These are phyloP conservation scores for Aspergillus latus DNA, from an alignment of 2,329 filamentous ascomycete genomes.

Conservation along the genomic window DNA sequence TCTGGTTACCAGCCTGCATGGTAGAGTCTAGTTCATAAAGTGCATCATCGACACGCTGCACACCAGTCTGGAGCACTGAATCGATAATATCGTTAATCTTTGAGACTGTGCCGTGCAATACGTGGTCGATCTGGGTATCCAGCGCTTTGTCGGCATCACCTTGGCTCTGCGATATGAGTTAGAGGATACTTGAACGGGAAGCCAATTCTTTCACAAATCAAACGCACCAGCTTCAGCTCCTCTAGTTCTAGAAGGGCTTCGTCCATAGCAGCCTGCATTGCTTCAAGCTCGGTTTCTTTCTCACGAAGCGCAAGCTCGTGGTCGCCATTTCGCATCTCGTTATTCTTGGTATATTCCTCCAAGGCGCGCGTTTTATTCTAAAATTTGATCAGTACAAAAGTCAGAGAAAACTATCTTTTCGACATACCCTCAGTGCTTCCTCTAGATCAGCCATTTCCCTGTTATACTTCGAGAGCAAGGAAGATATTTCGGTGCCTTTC, in stretches of 20 bases:
- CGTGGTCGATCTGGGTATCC: constrained; percentile 85
- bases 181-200: background rate
- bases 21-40: constrained; percentile 95
- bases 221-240: constrained; percentile 66
- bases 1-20: constrained; percentile 99
- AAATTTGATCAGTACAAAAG: constrained; percentile 10
- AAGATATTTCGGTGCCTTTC: constrained; percentile 93
- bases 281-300: constrained; percentile 96
- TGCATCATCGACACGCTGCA: constrained; percentile 91
- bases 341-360: constrained; percentile 76
- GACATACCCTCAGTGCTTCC: constrained; percentile 68
- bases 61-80: constrained; percentile 88
- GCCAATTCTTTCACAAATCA: background rate
- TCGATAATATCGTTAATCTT: constrained; percentile 99
- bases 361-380: constrained; percentile 82
- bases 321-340: constrained; percentile 78
- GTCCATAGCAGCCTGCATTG: constrained; percentile 98
- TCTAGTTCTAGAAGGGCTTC: constrained; percentile 91
- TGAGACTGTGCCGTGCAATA: constrained; percentile 80
- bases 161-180: constrained; percentile 52
- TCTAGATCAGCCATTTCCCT: constrained; percentile 96
- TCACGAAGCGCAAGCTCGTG: constrained; percentile 82
- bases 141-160: constrained; percentile 75
- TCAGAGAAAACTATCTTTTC: background rate
- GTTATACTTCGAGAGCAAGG: constrained; percentile 94